phyloP scores from a whole-genome alignment of 768 basidiomycete species.

The Tylopilus subfusipes region DNA sequence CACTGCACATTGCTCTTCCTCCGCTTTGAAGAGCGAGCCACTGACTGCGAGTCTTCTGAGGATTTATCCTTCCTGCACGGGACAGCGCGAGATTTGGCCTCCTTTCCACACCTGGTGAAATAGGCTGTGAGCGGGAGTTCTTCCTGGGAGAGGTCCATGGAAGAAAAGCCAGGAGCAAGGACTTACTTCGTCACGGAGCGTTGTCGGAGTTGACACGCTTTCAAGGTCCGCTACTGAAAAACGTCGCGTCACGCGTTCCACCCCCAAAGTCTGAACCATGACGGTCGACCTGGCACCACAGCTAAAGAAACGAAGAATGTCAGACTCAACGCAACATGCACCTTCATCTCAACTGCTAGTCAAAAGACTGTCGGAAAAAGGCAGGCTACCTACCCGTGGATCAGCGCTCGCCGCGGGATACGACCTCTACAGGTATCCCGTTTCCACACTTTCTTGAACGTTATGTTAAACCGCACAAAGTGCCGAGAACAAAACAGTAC shows the following conservation, averaged over 20 bases:
- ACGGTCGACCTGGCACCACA: constrained; percentile 32
- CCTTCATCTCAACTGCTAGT: constrained; percentile 62
- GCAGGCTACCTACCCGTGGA: constrained; percentile 81
- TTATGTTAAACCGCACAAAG: constrained; percentile 37
- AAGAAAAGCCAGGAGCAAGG: not conserved
- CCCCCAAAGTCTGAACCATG: constrained; percentile 2
- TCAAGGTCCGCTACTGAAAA: constrained; percentile 26
- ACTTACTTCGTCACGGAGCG: no score
- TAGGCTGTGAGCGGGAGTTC: constrained; percentile 32
- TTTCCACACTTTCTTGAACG: not conserved
- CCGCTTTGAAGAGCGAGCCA: constrained; percentile 17
- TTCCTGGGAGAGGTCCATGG: constrained; percentile 32
- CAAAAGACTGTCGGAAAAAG: constrained; percentile 81
- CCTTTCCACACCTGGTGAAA: constrained; percentile 19
- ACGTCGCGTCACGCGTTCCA: constrained; percentile 20
- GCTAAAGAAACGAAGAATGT: constrained; percentile 62
- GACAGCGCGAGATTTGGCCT: not conserved
- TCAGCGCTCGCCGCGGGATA: constrained; percentile 88
- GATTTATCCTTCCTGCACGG: constrained; percentile 4
- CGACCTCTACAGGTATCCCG: constrained; percentile 79
- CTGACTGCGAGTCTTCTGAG: constrained; percentile 2
- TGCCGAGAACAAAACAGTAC: constrained; percentile 79
- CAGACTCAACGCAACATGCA: constrained; percentile 35
- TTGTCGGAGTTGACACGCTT: constrained; percentile 44
- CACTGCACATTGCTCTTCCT: constrained; percentile 6